Evolutionary conservation across 371 early-diverging fungal genomes (phyloP).

Genomic region (Phascolomyces articulosus): DNA sequence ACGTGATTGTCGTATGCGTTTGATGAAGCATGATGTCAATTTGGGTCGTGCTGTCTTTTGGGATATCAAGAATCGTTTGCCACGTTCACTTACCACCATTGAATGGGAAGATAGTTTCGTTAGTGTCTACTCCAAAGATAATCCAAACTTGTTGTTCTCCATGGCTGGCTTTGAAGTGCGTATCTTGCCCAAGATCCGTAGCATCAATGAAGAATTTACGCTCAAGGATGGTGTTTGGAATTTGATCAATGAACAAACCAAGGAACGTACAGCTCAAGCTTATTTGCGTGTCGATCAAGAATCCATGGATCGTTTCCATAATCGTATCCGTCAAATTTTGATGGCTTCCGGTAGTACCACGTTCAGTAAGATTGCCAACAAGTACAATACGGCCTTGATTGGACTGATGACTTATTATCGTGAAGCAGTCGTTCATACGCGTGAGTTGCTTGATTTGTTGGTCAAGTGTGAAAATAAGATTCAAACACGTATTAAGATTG

Average conservation of each 20-base stretch:
- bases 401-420: slow-evolving; percentile 98
- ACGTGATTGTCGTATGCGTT: slow-evolving; percentile 97
- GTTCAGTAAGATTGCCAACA: slow-evolving; percentile 98
- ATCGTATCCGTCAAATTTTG: slow-evolving; percentile 96
- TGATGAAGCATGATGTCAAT: slow-evolving; percentile 97
- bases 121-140: slow-evolving; percentile 95
- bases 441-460: slow-evolving; percentile 94
- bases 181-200: slow-evolving; percentile 89
- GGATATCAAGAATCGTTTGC: slow-evolving; percentile 98
- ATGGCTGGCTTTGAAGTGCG: slow-evolving; percentile 92
- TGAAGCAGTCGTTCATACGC: slow-evolving; percentile 97
- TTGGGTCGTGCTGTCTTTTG: slow-evolving; percentile 89
- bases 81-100: slow-evolving; percentile 94
- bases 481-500: slow-evolving; percentile 98
- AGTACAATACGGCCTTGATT: slow-evolving; percentile 95
- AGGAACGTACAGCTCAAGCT: slow-evolving; percentile 98
- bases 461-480: slow-evolving; percentile 98
- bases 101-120: slow-evolving; percentile 98
- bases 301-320: slow-evolving; percentile 90
- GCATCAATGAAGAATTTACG: slow-evolving; percentile 85
- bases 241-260: slow-evolving; percentile 93
- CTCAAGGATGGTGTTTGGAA: slow-evolving; percentile 97
- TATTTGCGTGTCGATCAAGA: slow-evolving; percentile 95
- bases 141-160: slow-evolving; percentile 94
- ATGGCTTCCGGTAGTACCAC: slow-evolving; percentile 98